Evolutionary conservation across 495 filamentous ascomycete species (phyloP).

Genomic region (Baudoinia panamericana): DNA sequence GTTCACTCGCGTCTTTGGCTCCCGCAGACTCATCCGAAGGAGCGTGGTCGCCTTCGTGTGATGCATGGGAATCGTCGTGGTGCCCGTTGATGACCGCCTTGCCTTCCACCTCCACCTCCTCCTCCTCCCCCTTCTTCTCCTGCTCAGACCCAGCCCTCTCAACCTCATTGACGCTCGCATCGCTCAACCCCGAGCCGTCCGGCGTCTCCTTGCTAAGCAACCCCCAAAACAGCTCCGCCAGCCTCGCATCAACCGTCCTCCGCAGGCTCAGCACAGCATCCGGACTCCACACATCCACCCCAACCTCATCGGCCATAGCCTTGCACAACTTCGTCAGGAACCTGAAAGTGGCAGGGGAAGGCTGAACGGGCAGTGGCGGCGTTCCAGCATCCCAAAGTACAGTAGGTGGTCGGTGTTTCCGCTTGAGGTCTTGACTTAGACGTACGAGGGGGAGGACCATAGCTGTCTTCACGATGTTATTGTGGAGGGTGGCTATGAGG

Average conservation of each 20-base stretch:
- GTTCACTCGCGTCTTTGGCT: not conserved
- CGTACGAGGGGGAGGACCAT: too few relatives aligned
- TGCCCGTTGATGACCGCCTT: too few relatives aligned
- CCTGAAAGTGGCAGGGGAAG: slow-evolving; percentile 62
- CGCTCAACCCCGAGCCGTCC: too few relatives aligned
- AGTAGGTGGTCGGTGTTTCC: too few relatives aligned
- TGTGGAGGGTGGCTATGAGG: slow-evolving; percentile 15
- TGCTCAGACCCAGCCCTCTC: not conserved
- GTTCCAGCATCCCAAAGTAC: slow-evolving; percentile 68
- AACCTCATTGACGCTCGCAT: slow-evolving; percentile 24
- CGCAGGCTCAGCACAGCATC: slow-evolving; percentile 54
- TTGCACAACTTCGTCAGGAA: slow-evolving; percentile 52
- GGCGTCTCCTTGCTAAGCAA: too few relatives aligned
- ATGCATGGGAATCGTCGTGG: too few relatives aligned
- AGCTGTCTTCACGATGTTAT: slow-evolving; percentile 11
- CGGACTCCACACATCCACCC: slow-evolving; percentile 74
- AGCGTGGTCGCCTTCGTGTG: too few relatives aligned
- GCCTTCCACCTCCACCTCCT: too few relatives aligned
- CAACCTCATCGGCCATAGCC: slow-evolving; percentile 55
- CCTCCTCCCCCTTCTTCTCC: not conserved
- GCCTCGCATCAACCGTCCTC: slow-evolving; percentile 10
- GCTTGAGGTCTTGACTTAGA: too few relatives aligned
- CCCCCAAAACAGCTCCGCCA: too few relatives aligned
- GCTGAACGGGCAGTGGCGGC: slow-evolving; percentile 66
- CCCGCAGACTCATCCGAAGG: too few relatives aligned